Conservation (phyloP, 1,284 basidiomycete species). For the Tilletiopsis washingtonensis region DNA sequence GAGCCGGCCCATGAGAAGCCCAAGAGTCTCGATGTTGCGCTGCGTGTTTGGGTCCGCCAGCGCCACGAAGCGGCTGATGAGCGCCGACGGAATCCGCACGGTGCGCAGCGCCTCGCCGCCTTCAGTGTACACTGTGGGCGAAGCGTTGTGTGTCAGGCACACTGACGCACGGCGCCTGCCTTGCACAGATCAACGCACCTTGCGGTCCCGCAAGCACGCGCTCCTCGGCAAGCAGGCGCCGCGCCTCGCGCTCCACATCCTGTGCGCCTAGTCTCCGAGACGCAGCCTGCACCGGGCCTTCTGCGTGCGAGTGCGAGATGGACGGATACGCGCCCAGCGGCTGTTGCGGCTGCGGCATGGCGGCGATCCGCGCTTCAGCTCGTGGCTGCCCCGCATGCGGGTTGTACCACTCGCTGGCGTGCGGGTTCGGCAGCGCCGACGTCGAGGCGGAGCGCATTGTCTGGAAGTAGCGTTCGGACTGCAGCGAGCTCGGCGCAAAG, state of each 20-base stretch:
- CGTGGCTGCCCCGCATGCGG: too few species aligned
- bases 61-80: constrained; percentile 63
- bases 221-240: not conserved
- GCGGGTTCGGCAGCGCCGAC: too few species aligned
- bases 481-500: constrained; percentile 9
- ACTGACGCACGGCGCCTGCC: not conserved
- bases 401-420: too few species aligned
- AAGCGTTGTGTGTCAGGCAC: not conserved
- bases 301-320: too few species aligned
- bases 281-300: not conserved
- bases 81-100: constrained; percentile 57
- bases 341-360: too few species aligned
- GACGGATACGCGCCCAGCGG: too few species aligned
- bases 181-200: too few species aligned
- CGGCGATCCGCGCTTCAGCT: too few species aligned
- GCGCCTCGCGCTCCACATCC: not conserved
- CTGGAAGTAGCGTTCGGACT: constrained; percentile 9
- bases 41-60: constrained; percentile 61
- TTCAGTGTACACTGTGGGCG: constrained; percentile 7
- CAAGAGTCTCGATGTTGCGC: constrained; percentile 60
- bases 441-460: not conserved
- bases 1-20: constrained; percentile 56
- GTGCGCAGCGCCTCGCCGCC: constrained; percentile 12
- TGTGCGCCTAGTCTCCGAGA: not conserved
- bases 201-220: too few species aligned